phyloP scores from a whole-genome alignment of 805 yeast species.

The Naumovozyma castellii region DNA sequence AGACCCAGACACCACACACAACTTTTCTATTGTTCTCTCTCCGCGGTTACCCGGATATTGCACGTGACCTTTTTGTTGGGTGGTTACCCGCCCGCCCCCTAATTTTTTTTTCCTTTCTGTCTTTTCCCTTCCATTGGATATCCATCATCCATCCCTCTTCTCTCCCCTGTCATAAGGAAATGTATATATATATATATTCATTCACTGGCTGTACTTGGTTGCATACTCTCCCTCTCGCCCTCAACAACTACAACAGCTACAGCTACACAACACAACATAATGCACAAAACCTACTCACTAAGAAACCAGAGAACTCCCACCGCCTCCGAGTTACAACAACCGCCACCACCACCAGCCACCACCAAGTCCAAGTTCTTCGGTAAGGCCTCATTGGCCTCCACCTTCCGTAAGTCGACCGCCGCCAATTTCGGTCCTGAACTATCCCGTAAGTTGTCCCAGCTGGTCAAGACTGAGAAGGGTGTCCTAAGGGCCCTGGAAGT shows the following conservation, averaged over 20 bases:
- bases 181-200: too few relatives aligned
- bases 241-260: too few relatives aligned
- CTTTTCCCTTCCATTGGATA: too few relatives aligned
- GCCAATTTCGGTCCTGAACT: slow-evolving; percentile 93
- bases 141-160: background rate
- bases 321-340: slow-evolving; percentile 68
- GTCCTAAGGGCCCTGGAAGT: slow-evolving; percentile 89
- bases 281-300: slow-evolving; percentile 81
- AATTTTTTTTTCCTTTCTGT: too few relatives aligned
- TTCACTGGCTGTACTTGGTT: background rate
- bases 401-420: slow-evolving; percentile 74
- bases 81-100: too few relatives aligned
- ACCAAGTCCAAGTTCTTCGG: slow-evolving; percentile 72
- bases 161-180: background rate
- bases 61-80: too few relatives aligned
- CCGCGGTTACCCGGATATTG: too few relatives aligned
- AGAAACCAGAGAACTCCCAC: slow-evolving; percentile 75
- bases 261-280: too few relatives aligned
- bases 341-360: slow-evolving; percentile 73
- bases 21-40: too few relatives aligned
- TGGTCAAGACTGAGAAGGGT: slow-evolving; percentile 93
- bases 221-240: too few relatives aligned
- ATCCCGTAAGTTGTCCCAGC: slow-evolving; percentile 80
- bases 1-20: too few relatives aligned
- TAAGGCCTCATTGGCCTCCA: slow-evolving; percentile 37